Conservation (phyloP, 306 rosid species). For the Corylus avellana region DNA sequence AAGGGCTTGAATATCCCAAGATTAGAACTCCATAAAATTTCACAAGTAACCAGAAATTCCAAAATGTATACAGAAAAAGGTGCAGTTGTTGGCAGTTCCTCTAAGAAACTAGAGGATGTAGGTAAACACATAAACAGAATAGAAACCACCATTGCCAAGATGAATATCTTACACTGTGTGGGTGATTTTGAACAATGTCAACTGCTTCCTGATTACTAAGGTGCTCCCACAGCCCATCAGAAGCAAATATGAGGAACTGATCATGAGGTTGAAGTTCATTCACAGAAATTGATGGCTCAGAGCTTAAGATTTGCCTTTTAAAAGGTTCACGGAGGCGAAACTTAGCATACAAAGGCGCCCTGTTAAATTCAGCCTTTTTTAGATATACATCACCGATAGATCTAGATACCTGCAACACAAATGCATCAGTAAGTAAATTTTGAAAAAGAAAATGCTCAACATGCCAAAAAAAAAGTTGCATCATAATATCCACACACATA, state of each 20-base stretch:
- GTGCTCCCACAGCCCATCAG: constrained; percentile 97
- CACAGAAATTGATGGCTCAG: constrained; percentile 74
- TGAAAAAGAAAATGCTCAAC: background rate
- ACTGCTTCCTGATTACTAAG: constrained; percentile 87
- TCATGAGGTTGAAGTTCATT: constrained; percentile 73
- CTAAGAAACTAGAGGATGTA: background rate
- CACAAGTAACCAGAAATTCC: background rate
- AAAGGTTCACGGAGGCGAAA: constrained; percentile 78
- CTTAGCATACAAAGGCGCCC: constrained; percentile 70
- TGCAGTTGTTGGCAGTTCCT: background rate
- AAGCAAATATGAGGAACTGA: constrained; percentile 83
- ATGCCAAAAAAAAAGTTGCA: background rate
- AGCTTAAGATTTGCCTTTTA: constrained; percentile 74
- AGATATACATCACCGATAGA: constrained; percentile 82
- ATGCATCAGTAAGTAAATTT: constrained; percentile 4
- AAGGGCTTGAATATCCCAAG: background rate
- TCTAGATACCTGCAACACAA: constrained; percentile 68
- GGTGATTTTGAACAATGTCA: constrained; percentile 74
- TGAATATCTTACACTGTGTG: constrained; percentile 61
- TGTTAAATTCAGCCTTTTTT: constrained; percentile 81
- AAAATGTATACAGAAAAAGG: background rate
- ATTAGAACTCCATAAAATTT: background rate
- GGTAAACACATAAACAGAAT: background rate
- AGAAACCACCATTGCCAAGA: constrained; percentile 13
- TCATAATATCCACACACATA: background rate